Percentiles rank a stretch among this genome's conserved stretches.
Conservation (phyloP, 2,329 filamentous ascomycete species). For the Biscogniauxia sp. region DNA sequence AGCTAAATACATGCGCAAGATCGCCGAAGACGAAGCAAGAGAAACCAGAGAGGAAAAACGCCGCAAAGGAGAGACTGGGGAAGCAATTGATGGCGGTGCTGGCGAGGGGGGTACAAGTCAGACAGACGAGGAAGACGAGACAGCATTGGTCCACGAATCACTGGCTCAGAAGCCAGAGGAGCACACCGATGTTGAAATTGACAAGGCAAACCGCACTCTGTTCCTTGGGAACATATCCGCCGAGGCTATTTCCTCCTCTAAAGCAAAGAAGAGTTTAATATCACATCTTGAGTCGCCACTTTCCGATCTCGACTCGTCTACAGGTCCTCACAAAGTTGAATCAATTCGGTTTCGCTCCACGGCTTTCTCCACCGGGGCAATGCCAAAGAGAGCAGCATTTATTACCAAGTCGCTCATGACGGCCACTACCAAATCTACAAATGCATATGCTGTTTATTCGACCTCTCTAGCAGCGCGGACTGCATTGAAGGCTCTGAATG, state of each 20-base stretch:
- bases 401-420: conserved; percentile 89
- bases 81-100: conserved; percentile 13
- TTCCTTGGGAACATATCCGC: conserved; percentile 91
- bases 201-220: conserved; percentile 85
- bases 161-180: conserved; percentile 48
- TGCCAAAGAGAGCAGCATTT: conserved; percentile 93
- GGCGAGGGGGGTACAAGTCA: conserved; percentile 20
- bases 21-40: conserved; percentile 57
- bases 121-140: conserved; percentile 36
- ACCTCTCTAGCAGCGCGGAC: conserved; percentile 71
- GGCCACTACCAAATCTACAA: conserved; percentile 86
- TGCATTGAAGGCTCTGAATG: conserved; percentile 77
- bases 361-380: conserved; percentile 70
- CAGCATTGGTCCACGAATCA: conserved; percentile 55
- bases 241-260: conserved; percentile 77
- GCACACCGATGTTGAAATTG: conserved; percentile 57
- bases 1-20: conserved; percentile 64
- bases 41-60: conserved; percentile 55
- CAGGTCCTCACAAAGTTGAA: conserved; percentile 69
- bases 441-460: conserved; percentile 90
- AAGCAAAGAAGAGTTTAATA: conserved; percentile 73
- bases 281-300: conserved; percentile 77
- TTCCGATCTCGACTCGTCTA: conserved; percentile 45
- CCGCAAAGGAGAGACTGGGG: conserved; percentile 44
- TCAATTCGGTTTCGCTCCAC: conserved; percentile 93